Percentiles rank a stretch among this genome's conserved stretches.
Evolutionary conservation across 179 eudicot species (phyloP).

Genomic region (Gypsophila paniculata): DNA sequence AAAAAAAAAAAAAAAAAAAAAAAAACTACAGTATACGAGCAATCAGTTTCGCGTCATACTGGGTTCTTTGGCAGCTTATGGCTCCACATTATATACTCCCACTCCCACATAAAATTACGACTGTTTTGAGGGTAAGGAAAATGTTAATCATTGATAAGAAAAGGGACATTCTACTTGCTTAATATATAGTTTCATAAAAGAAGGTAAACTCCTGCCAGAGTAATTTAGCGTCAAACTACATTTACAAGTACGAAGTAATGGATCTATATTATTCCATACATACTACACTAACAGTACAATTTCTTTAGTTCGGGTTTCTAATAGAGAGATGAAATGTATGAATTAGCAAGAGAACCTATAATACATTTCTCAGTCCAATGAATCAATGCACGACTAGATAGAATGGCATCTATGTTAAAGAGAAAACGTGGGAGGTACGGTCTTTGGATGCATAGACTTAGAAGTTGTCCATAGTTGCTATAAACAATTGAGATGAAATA

Average conservation of each 20-base stretch:
- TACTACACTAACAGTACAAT: background rate
- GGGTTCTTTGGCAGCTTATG: background rate
- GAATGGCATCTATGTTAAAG: background rate
- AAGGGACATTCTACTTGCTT: background rate
- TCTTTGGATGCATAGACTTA: background rate
- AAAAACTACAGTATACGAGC: too few species aligned
- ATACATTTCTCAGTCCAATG: background rate
- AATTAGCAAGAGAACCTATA: background rate
- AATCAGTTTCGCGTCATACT: background rate
- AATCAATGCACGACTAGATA: background rate
- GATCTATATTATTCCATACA: background rate
- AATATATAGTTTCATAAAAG: background rate
- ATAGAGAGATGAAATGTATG: background rate
- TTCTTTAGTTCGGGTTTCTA: background rate
- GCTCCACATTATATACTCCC: too few species aligned
- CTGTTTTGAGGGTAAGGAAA: background rate
- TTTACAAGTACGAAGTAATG: background rate
- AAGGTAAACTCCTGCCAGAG: background rate
- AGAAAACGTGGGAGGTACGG: background rate
- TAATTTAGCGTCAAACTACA: background rate
- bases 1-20: too few species aligned
- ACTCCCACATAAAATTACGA: background rate
- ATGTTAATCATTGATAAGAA: background rate
- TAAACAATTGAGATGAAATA: background rate
- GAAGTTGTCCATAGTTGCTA: background rate